A percentile compares a stretch with the other conserved stretches of the same genome.
Evolutionary conservation across 2,329 filamentous ascomycete genomes (phyloP).

Genomic region (Amesomyces nigricolor): DNA sequence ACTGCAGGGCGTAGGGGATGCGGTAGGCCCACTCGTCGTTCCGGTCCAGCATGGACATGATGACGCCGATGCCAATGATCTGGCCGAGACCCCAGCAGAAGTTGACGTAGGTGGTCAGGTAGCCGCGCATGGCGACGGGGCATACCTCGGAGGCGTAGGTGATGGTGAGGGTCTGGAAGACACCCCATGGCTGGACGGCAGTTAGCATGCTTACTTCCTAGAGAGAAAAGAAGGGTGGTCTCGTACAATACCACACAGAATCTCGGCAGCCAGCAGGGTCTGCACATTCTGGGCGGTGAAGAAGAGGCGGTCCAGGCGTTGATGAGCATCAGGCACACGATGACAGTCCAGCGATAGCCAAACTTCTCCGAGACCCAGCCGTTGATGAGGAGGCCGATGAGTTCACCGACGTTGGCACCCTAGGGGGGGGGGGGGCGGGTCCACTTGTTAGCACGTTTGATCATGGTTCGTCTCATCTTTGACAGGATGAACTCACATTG

Average conservation of each 20-base stretch:
- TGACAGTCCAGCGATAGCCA: slow-evolving; percentile 61
- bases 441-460: slow-evolving; percentile 8
- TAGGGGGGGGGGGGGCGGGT: slow-evolving; percentile 25
- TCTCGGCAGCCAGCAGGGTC: slow-evolving; percentile 54
- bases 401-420: slow-evolving; percentile 55
- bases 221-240: not conserved
- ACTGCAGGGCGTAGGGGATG: slow-evolving; percentile 68
- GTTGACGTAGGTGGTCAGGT: slow-evolving; percentile 69
- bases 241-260: slow-evolving; percentile 50
- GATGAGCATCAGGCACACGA: slow-evolving; percentile 49
- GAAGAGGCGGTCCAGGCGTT: slow-evolving; percentile 57
- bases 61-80: slow-evolving; percentile 66
- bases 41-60: slow-evolving; percentile 60
- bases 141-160: slow-evolving; percentile 69
- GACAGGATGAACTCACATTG: slow-evolving; percentile 35
- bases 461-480: not conserved
- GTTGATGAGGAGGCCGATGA: slow-evolving; percentile 61
- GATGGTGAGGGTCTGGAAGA: slow-evolving; percentile 47
- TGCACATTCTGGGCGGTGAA: slow-evolving; percentile 58
- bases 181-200: slow-evolving; percentile 35
- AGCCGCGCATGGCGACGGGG: slow-evolving; percentile 64
- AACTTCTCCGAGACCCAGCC: slow-evolving; percentile 62
- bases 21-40: slow-evolving; percentile 59
- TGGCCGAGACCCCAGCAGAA: slow-evolving; percentile 75
- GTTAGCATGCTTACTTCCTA: slow-evolving; percentile 8